A percentile compares a stretch with the other conserved stretches of the same genome.
phyloP scores from a whole-genome alignment of 2,329 filamentous ascomycete species.

The Hyphodiscus sp. region DNA sequence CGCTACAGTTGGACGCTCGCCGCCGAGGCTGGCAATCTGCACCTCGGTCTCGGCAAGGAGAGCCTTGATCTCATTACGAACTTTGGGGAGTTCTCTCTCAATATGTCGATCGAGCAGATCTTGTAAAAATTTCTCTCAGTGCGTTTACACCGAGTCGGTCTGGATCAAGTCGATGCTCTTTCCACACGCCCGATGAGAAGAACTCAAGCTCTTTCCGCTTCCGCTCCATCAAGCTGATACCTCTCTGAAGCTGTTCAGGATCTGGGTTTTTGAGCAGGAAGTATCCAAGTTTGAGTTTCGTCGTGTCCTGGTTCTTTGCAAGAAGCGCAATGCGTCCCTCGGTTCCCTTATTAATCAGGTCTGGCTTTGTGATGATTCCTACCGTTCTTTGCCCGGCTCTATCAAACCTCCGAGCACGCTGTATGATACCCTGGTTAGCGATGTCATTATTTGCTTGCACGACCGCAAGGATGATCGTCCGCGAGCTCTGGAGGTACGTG shows the following conservation, averaged over 20 bases:
- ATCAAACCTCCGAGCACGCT: conserved; percentile 37
- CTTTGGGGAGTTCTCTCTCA: too few relatives aligned
- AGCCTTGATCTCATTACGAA: too few relatives aligned
- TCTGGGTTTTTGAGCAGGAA: neutral
- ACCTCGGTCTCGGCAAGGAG: conserved; percentile 1
- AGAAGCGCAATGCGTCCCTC: conserved; percentile 2
- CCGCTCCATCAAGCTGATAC: neutral
- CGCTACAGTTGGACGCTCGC: conserved; percentile 9
- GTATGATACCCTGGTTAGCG: conserved; percentile 35
- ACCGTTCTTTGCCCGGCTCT: conserved; percentile 29
- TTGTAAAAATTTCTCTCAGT: too few relatives aligned
- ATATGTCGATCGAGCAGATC: too few relatives aligned
- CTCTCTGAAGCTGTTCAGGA: neutral
- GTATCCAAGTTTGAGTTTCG: neutral
- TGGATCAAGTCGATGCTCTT: too few relatives aligned
- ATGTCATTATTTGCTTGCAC: conserved; percentile 36
- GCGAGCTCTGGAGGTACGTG: conserved; percentile 34
- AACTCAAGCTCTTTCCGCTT: neutral
- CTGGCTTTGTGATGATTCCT: conserved; percentile 39
- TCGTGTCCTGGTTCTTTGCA: conserved; percentile 6
- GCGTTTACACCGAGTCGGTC: too few relatives aligned
- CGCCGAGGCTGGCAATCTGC: conserved; percentile 9
- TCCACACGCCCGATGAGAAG: neutral
- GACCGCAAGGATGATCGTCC: conserved; percentile 41
- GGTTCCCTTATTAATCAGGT: conserved; percentile 26